Conservation (phyloP, 345 rosid genomes). For the Salix arbutifolia region DNA sequence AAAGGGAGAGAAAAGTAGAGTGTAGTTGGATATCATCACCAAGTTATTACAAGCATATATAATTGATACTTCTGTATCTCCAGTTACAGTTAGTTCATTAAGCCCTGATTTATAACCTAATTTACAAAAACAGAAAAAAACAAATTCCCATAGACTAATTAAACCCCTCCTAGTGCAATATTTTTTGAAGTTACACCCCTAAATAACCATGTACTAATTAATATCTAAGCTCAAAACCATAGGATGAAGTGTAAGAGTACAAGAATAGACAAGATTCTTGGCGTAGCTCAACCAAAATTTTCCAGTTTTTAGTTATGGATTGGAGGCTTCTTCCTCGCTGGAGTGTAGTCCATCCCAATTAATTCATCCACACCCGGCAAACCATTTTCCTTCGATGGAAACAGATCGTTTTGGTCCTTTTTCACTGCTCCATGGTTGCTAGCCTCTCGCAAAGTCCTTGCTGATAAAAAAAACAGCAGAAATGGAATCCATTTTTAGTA, state of each 20-base stretch:
- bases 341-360: constrained; percentile 49
- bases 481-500: background rate
- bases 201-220: background rate
- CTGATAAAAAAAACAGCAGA: constrained; percentile 21
- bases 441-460: constrained; percentile 36
- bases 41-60: background rate
- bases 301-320: constrained; percentile 44
- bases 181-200: background rate
- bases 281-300: constrained; percentile 2
- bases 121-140: background rate
- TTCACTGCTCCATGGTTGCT: constrained; percentile 7
- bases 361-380: constrained; percentile 28
- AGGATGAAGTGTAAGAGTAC: background rate
- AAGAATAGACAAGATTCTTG: background rate
- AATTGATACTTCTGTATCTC: background rate
- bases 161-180: background rate
- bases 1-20: no score
- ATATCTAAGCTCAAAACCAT: background rate
- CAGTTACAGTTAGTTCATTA: background rate
- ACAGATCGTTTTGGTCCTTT: background rate
- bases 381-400: constrained; percentile 15
- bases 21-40: background rate
- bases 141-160: background rate
- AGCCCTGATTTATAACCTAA: background rate
- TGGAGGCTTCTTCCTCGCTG: constrained; percentile 57